A percentile compares a stretch with the other conserved stretches of the same genome.
Conservation (phyloP, 768 basidiomycete genomes). For the Psilocybe sp. region DNA sequence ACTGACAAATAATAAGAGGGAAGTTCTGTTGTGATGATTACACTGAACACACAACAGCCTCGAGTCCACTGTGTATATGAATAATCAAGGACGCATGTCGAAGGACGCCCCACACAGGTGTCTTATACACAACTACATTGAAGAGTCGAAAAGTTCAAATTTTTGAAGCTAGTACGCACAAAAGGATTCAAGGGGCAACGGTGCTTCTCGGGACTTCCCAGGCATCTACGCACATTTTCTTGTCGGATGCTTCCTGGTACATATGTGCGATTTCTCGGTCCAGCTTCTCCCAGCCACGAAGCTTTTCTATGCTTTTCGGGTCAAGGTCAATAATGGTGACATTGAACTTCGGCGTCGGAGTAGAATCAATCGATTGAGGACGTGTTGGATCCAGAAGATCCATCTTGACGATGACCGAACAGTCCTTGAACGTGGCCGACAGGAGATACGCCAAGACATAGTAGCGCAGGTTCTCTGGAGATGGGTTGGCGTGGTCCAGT, state of each 20-base stretch:
- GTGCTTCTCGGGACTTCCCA: conserved; percentile 8
- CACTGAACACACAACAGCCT: too few species aligned
- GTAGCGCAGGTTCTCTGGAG: conserved; percentile 49
- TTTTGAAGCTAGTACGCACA: background rate
- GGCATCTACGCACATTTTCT: conserved; percentile 32
- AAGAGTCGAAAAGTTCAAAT: too few species aligned
- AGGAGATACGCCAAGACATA: conserved; percentile 76
- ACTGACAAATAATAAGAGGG: too few species aligned
- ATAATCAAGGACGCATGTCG: too few species aligned
- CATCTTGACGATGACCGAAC: conserved; percentile 55
- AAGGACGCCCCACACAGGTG: too few species aligned
- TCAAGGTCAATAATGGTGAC: conserved; percentile 86
- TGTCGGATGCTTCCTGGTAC: conserved; percentile 15
- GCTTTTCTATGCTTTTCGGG: conserved; percentile 63
- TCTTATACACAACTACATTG: too few species aligned
- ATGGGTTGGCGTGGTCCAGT: conserved; percentile 35
- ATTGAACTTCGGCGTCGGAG: conserved; percentile 20
- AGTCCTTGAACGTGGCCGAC: conserved; percentile 96
- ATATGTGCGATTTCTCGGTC: conserved; percentile 57
- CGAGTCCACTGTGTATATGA: too few species aligned
- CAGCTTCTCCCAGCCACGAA: conserved; percentile 70
- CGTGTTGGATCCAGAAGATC: conserved; percentile 24
- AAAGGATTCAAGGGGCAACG: background rate
- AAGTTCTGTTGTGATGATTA: too few species aligned
- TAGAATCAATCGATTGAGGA: conserved; percentile 1